A percentile compares a stretch with the other conserved stretches of the same genome.
These are phyloP conservation scores for Syzygium jambos DNA, from an alignment of 345 rosid species.

Conservation along the genomic window DNA sequence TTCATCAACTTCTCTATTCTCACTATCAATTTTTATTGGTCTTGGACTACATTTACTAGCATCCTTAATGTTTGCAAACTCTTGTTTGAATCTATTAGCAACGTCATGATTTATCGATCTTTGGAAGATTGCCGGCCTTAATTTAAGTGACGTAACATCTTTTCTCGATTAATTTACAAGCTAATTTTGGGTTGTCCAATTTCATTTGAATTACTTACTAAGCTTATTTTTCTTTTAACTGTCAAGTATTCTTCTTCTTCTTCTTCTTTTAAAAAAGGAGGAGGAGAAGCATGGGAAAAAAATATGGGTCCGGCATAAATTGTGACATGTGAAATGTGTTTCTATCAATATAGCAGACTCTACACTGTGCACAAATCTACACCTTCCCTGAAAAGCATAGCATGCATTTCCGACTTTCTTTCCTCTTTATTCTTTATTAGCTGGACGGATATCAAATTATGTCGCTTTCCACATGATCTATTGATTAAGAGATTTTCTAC, in stretches of 20 bases:
- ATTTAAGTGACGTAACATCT: neutral
- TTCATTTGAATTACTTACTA: neutral
- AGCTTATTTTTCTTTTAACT: neutral
- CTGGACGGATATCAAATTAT: neutral
- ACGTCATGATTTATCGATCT: neutral
- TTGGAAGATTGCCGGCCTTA: neutral
- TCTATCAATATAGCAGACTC: neutral
- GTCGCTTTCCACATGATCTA: neutral
- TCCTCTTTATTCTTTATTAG: neutral
- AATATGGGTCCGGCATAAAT: neutral
- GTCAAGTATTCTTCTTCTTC: neutral
- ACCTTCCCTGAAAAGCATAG: neutral
- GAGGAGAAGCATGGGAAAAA: neutral
- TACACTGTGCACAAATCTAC: neutral
- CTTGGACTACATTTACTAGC: neutral
- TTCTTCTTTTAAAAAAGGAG: neutral
- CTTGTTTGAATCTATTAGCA: neutral
- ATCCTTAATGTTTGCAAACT: neutral
- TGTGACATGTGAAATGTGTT: rapidly evolving
- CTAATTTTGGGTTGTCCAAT: neutral
- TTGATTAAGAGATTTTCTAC: neutral
- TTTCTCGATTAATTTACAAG: neutral
- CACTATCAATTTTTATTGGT: neutral
- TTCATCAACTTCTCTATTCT: neutral
- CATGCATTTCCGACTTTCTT: neutral